These are phyloP conservation scores for Ceratocystis ficicola DNA, from an alignment of 2,329 filamentous ascomycete species.

Conservation along the genomic window DNA sequence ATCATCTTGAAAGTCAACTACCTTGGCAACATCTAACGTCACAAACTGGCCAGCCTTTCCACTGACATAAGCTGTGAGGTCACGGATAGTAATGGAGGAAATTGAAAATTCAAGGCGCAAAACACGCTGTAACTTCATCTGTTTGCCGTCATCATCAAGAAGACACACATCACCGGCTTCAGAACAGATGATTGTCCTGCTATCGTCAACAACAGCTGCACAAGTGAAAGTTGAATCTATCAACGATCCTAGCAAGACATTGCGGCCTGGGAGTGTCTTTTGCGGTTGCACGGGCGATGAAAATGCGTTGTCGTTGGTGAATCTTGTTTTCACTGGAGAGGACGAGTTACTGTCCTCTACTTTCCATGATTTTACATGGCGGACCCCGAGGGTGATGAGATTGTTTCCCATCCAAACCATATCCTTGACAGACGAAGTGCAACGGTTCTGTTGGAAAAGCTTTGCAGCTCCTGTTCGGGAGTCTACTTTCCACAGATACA, in stretches of 20 bases:
- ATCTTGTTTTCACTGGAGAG: constrained; percentile 53
- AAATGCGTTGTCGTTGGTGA: constrained; percentile 28
- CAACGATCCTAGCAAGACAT: constrained; percentile 70
- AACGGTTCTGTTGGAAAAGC: constrained; percentile 77
- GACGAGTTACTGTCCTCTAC: constrained; percentile 52
- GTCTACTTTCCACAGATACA: constrained; percentile 84
- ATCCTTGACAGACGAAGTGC: constrained; percentile 70
- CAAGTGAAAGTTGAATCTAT: constrained; percentile 77
- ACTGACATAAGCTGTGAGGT: constrained; percentile 52
- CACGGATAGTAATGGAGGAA: constrained; percentile 52
- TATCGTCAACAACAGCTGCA: constrained; percentile 57
- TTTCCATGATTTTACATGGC: constrained; percentile 89
- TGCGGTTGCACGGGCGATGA: constrained; percentile 28
- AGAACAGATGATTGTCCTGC: constrained; percentile 69
- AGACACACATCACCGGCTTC: constrained; percentile 84
- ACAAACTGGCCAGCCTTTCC: constrained; percentile 52
- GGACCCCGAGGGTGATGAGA: constrained; percentile 75
- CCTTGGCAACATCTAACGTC: constrained; percentile 39
- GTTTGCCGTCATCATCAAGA: constrained; percentile 62
- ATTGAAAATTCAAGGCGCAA: constrained; percentile 55
- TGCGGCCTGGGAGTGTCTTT: constrained; percentile 69
- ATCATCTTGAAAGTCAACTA: constrained; percentile 34
- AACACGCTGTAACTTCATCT: constrained; percentile 57
- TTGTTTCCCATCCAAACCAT: constrained; percentile 84
- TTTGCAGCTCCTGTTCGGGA: constrained; percentile 67